phyloP scores from a whole-genome alignment of 192 early-diverging fungal genomes.

The Podila minutissima region DNA sequence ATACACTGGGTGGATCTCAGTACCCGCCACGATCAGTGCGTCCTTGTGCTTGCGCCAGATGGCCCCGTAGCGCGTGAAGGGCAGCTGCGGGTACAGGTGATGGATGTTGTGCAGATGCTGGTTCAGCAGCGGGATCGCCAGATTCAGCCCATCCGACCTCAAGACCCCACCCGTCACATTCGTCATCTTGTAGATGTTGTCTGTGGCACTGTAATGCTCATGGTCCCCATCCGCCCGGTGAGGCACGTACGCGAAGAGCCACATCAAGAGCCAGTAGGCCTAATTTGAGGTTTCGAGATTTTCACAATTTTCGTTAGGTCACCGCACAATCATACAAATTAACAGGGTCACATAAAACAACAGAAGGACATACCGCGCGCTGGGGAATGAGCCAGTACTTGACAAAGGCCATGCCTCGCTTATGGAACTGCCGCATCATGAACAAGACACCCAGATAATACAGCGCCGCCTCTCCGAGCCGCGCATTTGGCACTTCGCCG shows the following conservation, averaged over 20 bases:
- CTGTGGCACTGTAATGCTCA: slow-evolving; percentile 19
- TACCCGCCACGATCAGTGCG: slow-evolving; percentile 29
- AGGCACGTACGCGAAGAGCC: slow-evolving; percentile 44
- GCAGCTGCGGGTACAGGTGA: slow-evolving; percentile 39
- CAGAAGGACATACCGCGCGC: slow-evolving; percentile 18
- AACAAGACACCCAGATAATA: slow-evolving; percentile 18
- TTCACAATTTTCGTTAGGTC: background rate
- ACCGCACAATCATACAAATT: too few species aligned
- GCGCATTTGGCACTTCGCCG: slow-evolving; percentile 10
- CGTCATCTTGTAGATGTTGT: slow-evolving; percentile 47
- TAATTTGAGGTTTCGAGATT: background rate
- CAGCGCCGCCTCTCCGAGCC: slow-evolving; percentile 2
- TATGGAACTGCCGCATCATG: slow-evolving; percentile 14
- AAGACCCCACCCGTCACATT: slow-evolving; percentile 37
- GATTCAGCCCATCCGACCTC: slow-evolving; percentile 29
- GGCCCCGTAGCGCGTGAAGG: slow-evolving; percentile 34
- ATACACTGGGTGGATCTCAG: slow-evolving; percentile 36
- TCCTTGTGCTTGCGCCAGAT: slow-evolving; percentile 49
- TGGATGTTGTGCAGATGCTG: slow-evolving; percentile 50
- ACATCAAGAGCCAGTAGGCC: slow-evolving; percentile 43
- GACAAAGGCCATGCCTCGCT: slow-evolving; percentile 21
- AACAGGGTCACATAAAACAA: background rate
- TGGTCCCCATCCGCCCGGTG: slow-evolving; percentile 36
- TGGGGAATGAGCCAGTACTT: slow-evolving; percentile 47
- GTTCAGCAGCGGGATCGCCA: slow-evolving; percentile 41